Conservation (phyloP, 129 eudicot species). For the Saposhnikovia divaricata region DNA sequence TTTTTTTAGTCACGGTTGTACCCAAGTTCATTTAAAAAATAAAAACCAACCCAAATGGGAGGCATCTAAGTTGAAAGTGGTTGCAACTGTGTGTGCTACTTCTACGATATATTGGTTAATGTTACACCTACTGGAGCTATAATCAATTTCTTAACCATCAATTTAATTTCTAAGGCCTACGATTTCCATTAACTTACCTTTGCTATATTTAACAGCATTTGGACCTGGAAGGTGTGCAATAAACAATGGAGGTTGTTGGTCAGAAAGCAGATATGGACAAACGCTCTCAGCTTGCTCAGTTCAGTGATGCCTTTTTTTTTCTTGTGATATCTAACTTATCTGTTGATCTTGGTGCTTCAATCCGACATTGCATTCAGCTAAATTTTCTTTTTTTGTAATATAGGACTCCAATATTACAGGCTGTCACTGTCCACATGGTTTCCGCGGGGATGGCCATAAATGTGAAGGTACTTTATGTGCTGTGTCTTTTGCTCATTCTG, state of each 20-base stretch:
- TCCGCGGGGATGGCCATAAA: conserved; percentile 68
- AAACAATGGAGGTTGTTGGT: conserved; percentile 92
- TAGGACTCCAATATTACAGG: conserved; percentile 64
- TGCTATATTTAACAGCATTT: conserved; percentile 42
- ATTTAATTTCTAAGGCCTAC: background rate
- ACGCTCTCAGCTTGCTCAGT: conserved; percentile 80
- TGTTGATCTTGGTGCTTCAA: background rate
- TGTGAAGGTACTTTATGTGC: conserved; percentile 47
- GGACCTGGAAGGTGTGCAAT: conserved; percentile 88
- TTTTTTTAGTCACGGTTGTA: background rate
- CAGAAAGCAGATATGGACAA: conserved; percentile 50
- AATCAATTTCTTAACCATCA: background rate
- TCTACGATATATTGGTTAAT: background rate
- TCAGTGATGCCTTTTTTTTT: conserved; percentile 11
- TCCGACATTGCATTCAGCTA: background rate
- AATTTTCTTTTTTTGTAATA: background rate
- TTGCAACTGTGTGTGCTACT: background rate
- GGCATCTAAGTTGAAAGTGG: background rate
- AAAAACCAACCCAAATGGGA: background rate
- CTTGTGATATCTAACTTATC: background rate
- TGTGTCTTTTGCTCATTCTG: background rate
- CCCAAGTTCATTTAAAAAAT: too few relatives aligned
- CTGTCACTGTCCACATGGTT: conserved; percentile 81
- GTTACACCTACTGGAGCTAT: background rate
- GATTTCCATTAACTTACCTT: background rate